Evolutionary conservation across 2,329 filamentous ascomycete genomes (phyloP).

Genomic region (Gaeumannomyces sp.): DNA sequence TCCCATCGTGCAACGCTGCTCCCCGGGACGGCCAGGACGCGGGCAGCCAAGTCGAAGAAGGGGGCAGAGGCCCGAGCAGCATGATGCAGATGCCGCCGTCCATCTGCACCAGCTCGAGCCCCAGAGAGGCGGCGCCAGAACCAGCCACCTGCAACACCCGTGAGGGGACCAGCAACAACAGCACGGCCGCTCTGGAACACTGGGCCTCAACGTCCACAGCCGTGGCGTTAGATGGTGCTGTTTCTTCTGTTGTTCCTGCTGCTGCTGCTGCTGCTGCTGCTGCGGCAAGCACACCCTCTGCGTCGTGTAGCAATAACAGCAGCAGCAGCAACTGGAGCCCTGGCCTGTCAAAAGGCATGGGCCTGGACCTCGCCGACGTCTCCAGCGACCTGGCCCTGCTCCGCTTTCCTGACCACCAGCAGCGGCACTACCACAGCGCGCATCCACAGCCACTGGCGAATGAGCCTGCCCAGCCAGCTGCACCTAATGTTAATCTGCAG

Average conservation of each 20-base stretch:
- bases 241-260: not conserved
- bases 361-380: conserved; percentile 35
- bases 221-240: not conserved
- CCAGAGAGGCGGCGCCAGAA: not conserved
- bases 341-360: conserved; percentile 12
- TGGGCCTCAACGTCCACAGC: not conserved
- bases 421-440: conserved; percentile 1
- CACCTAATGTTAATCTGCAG: not conserved
- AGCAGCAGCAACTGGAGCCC: no score
- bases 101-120: not conserved
- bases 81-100: not conserved
- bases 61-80: not conserved
- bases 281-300: not conserved
- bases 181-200: not conserved
- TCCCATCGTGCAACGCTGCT: not conserved
- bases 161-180: not conserved
- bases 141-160: no score
- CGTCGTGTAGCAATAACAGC: no score
- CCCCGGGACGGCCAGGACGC: not conserved
- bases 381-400: conserved; percentile 34
- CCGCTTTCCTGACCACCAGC: conserved; percentile 21
- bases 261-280: not conserved
- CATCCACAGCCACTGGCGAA: conserved; percentile 13
- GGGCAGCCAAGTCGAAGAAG: not conserved
- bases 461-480: conserved; percentile 5